Conservation (phyloP, 2,329 filamentous ascomycete genomes). For the Trichophyton benhamiae region DNA sequence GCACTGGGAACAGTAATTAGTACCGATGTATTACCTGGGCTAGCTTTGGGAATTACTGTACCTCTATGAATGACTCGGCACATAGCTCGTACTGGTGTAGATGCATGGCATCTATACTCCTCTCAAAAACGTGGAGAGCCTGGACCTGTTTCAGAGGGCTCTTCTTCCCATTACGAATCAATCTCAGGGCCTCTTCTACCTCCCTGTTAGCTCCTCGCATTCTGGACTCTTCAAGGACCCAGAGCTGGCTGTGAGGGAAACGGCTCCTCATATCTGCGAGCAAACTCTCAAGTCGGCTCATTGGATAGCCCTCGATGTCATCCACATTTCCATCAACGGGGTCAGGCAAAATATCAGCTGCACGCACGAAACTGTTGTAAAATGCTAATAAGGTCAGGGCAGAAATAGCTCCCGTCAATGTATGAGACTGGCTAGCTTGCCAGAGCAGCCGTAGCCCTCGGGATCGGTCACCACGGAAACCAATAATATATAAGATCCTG, state of each 20-base stretch:
- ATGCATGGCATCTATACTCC: conserved; percentile 65
- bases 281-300: conserved; percentile 52
- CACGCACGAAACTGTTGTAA: conserved; percentile 75
- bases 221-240: conserved; percentile 78
- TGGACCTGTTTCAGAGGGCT: conserved; percentile 79
- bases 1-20: conserved; percentile 36
- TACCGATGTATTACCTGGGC: not conserved
- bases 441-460: conserved; percentile 76
- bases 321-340: conserved; percentile 33
- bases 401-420: conserved; percentile 85
- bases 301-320: conserved; percentile 59
- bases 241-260: conserved; percentile 73
- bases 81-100: conserved; percentile 64
- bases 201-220: conserved; percentile 56
- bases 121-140: conserved; percentile 74
- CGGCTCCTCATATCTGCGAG: conserved; percentile 60
- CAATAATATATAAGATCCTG: conserved; percentile 75
- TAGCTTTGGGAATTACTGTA: conserved; percentile 20
- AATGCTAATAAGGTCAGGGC: conserved; percentile 70
- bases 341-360: conserved; percentile 72
- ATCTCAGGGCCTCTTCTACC: conserved; percentile 53
- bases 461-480: conserved; percentile 79
- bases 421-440: conserved; percentile 73
- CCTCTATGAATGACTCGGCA: conserved; percentile 58
- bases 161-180: conserved; percentile 48